Percentiles rank a stretch among this genome's conserved stretches.
phyloP scores from a whole-genome alignment of 2,329 filamentous ascomycete species.

The Fusarium napiforme region DNA sequence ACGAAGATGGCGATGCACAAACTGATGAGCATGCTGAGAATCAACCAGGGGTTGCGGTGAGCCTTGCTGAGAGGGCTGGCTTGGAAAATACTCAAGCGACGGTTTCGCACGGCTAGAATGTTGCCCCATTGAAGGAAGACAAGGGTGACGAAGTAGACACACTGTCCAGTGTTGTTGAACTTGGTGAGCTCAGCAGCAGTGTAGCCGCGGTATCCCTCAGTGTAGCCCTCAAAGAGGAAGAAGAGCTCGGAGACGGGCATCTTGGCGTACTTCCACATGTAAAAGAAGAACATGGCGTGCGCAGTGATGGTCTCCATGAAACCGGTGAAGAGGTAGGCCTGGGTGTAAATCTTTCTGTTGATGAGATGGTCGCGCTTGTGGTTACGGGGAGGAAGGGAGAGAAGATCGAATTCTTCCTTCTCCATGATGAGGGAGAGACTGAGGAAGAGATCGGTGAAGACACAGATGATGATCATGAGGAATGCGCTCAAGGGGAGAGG shows the following conservation, averaged over 20 bases:
- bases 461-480: constrained; percentile 68
- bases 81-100: constrained; percentile 62
- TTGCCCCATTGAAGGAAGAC: constrained; percentile 67
- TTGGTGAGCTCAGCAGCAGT: constrained; percentile 55
- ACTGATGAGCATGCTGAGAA: constrained; percentile 58
- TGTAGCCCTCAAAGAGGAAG: constrained; percentile 61
- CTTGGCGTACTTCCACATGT: constrained; percentile 59
- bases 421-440: constrained; percentile 65
- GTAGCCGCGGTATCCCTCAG: constrained; percentile 62
- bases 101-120: constrained; percentile 62
- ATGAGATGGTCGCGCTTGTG: constrained; percentile 63
- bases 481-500: constrained; percentile 63
- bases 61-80: constrained; percentile 59
- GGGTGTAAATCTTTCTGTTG: constrained; percentile 61
- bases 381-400: constrained; percentile 62
- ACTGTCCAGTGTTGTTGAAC: constrained; percentile 62
- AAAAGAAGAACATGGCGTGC: constrained; percentile 65
- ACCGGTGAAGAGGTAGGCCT: constrained; percentile 64
- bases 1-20: constrained; percentile 64
- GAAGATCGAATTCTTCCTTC: constrained; percentile 64
- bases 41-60: constrained; percentile 62
- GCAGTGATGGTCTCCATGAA: constrained; percentile 62
- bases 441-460: constrained; percentile 65
- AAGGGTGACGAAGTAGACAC: constrained; percentile 65
- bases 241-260: constrained; percentile 61